These are phyloP conservation scores for Backusella macrospora DNA, from an alignment of 192 early-diverging fungal genomes.

Conservation along the genomic window DNA sequence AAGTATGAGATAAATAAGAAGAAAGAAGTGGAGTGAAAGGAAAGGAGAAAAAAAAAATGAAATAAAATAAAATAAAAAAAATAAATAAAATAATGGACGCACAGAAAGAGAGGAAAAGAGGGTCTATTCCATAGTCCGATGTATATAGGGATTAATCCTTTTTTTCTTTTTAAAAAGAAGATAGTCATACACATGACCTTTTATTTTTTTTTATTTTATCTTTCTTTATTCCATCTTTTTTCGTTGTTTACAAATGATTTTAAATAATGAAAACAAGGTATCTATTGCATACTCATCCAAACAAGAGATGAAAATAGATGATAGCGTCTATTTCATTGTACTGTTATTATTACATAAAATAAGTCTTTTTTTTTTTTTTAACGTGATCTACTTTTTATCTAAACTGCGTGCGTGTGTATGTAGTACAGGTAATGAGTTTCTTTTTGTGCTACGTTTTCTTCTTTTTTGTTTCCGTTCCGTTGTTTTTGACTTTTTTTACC, in stretches of 20 bases:
- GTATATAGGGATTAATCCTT: conserved; percentile 1
- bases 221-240: neutral
- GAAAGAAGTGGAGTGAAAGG: neutral
- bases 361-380: neutral
- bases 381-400: no score
- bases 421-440: neutral
- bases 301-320: neutral
- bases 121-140: no score
- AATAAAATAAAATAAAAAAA: neutral
- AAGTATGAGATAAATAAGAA: neutral
- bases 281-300: neutral
- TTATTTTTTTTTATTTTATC: no score
- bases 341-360: neutral
- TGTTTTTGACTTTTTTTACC: conserved; percentile 8
- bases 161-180: neutral
- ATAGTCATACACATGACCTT: conserved; percentile 8
- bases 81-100: neutral
- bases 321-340: neutral
- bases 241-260: neutral
- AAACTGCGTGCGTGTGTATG: neutral
- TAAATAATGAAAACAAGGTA: neutral
- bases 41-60: neutral
- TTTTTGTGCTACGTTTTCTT: neutral
- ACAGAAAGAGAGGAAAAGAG: no score
- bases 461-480: neutral